Base-by-base conservation (phyloP, 257 asterid species). In the Verbena officinalis region DNA sequence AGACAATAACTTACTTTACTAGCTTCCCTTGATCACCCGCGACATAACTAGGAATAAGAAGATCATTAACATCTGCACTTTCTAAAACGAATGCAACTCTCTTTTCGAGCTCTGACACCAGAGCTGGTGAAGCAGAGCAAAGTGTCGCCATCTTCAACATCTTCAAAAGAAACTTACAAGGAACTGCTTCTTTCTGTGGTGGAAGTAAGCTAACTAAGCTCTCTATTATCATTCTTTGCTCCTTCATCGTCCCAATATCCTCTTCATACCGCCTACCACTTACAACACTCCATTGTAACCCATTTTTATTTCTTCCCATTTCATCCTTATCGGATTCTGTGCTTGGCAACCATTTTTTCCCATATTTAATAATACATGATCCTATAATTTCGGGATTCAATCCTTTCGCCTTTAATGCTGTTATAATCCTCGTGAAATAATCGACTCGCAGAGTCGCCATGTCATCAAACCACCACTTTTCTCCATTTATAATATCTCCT, bases 51-150 rank as follows among this genome's bases (percentile, higher is more conserved):
- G 90, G 95, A 61, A 90, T 87, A 49, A 90, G 77, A 68, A 90
- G 96, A 75, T 87, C 97, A 3, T 65, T 49, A 4, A 76, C 87
- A 20, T 62, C 75, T 24, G 95, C 97, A 38, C 70, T 69, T 67
- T 90, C 97, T 52, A 90, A 59, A 20, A 83, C 82, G 82, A 83
- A 59, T 12, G 89, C 95, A 31, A 73, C 83, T 79, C 95, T 72
- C 69, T 90, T 84, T 74, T 90, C 97, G 14, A 90, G 95, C 79
- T 90, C 97, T 0, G 95, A 78, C 38, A 87, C 70, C 62, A 90
- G 73, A 36, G 95, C 95, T 22, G 88, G 84, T 3, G 97, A 87
- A 53, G 82, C 88, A 0, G 87, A 81, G 70, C 72, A 82, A 46
- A 76, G 67, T 9, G 76, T 60, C 21, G 96, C 90, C 81, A 84